Conservation (phyloP, 345 rosid genomes). For the Sonneratia caseolaris region DNA sequence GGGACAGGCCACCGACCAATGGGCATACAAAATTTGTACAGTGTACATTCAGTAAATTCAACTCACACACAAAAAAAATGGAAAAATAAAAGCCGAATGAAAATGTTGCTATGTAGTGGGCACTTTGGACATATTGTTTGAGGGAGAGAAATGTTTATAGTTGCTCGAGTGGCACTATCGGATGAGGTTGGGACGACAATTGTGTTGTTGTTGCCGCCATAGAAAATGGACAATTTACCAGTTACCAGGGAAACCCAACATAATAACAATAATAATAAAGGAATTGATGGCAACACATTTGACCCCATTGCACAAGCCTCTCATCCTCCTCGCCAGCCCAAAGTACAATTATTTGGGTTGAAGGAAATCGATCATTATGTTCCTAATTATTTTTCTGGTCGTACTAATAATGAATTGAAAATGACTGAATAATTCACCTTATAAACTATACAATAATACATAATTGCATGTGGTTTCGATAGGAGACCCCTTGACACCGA, state of each 20-base stretch:
- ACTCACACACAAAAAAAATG: not conserved
- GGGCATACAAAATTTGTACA: not conserved
- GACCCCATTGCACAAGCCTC: not conserved
- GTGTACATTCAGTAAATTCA: not conserved
- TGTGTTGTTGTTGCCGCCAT: not conserved
- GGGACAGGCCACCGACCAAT: conserved; percentile 9
- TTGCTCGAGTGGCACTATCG: not conserved
- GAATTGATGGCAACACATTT: not conserved
- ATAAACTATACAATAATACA: not conserved
- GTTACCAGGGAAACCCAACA: too few relatives aligned
- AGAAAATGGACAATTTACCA: not conserved
- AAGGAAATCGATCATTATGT: too few relatives aligned
- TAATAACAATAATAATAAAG: too few relatives aligned
- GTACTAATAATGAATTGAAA: too few relatives aligned
- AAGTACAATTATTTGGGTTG: too few relatives aligned
- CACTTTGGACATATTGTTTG: not conserved
- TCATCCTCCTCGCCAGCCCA: too few relatives aligned
- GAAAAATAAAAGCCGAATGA: too few relatives aligned
- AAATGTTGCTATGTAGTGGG: not conserved
- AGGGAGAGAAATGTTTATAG: not conserved
- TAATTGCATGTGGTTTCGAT: not conserved
- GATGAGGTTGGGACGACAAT: not conserved
- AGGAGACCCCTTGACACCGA: not conserved
- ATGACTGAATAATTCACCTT: not conserved
- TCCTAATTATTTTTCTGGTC: too few relatives aligned